Percentiles rank a stretch among this genome's conserved stretches.
Evolutionary conservation across 1,139 yeast species (phyloP).

Genomic region (Lodderomyces margitis): DNA sequence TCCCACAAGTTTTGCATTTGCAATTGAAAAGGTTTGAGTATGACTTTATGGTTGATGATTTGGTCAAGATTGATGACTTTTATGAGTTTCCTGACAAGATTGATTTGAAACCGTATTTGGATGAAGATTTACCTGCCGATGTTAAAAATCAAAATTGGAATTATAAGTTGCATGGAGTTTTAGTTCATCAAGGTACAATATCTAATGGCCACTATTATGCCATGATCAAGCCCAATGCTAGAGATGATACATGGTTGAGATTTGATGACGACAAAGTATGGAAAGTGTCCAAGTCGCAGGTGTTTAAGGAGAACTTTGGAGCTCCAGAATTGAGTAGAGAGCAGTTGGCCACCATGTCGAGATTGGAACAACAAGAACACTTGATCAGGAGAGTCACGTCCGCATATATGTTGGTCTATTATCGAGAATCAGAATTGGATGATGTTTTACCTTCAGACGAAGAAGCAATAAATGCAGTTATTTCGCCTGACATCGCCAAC

Average conservation of each 20-base stretch:
- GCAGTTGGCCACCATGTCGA: constrained; percentile 48
- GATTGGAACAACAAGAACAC: constrained; percentile 62
- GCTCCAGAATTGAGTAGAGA: constrained; percentile 56
- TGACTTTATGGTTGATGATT: constrained; percentile 84
- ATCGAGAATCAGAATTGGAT: constrained; percentile 60
- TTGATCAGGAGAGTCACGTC: constrained; percentile 78
- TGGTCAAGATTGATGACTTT: constrained; percentile 89
- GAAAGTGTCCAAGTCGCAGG: constrained; percentile 79
- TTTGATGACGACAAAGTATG: constrained; percentile 96
- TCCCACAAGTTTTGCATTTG: constrained; percentile 90
- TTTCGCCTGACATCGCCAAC: constrained; percentile 69
- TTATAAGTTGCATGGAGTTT: constrained; percentile 85
- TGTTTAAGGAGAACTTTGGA: constrained; percentile 90
- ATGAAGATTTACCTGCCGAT: constrained; percentile 49
- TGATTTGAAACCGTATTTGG: constrained; percentile 78
- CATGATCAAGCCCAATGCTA: constrained; percentile 73
- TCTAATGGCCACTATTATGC: constrained; percentile 97
- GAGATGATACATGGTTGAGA: constrained; percentile 73
- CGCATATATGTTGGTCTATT: constrained; percentile 95
- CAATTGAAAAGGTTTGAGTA: constrained; percentile 94
- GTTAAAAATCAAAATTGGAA: constrained; percentile 60
- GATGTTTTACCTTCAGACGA: constrained; percentile 61
- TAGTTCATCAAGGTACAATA: constrained; percentile 94
- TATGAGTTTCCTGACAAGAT: constrained; percentile 86
- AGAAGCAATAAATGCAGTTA: constrained; percentile 34